Conservation (phyloP, 192 early-diverging fungal species). For the Podila epicladia region DNA sequence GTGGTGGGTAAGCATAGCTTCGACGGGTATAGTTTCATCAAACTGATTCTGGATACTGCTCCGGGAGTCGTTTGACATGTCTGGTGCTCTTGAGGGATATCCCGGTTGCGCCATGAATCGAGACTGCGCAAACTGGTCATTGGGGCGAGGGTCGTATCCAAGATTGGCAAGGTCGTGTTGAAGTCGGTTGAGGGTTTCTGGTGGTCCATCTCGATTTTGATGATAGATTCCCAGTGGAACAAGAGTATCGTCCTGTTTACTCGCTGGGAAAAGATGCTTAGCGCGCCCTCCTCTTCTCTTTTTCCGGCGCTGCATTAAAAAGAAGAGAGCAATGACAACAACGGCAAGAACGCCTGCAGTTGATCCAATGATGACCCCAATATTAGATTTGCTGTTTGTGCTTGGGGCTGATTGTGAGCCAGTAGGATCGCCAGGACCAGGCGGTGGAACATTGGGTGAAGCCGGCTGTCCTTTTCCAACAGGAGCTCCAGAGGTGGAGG, state of each 20-base stretch:
- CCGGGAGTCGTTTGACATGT: neutral
- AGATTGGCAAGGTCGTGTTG: constrained; percentile 21
- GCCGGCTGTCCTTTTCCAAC: neutral
- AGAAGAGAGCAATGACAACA: neutral
- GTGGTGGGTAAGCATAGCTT: constrained; percentile 27
- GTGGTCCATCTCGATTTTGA: constrained; percentile 22
- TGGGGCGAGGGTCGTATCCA: constrained; percentile 10
- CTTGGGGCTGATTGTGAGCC: neutral
- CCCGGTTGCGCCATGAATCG: neutral
- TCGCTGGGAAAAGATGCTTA: constrained; percentile 26
- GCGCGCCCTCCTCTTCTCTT: constrained; percentile 6
- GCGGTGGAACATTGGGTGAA: neutral
- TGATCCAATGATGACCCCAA: constrained; percentile 17
- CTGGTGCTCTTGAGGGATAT: neutral
- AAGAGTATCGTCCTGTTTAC: constrained; percentile 29
- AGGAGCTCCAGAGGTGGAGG: neutral
- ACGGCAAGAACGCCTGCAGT: constrained; percentile 9
- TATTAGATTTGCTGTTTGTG: neutral
- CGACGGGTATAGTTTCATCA: constrained; percentile 34
- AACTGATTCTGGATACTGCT: constrained; percentile 4
- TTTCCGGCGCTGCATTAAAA: constrained; percentile 2
- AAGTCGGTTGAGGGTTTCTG: neutral
- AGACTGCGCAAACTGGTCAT: neutral
- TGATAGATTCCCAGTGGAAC: constrained; percentile 39
- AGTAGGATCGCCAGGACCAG: neutral